phyloP scores from a whole-genome alignment of 495 filamentous ascomycete species.

The Halenospora varia region DNA sequence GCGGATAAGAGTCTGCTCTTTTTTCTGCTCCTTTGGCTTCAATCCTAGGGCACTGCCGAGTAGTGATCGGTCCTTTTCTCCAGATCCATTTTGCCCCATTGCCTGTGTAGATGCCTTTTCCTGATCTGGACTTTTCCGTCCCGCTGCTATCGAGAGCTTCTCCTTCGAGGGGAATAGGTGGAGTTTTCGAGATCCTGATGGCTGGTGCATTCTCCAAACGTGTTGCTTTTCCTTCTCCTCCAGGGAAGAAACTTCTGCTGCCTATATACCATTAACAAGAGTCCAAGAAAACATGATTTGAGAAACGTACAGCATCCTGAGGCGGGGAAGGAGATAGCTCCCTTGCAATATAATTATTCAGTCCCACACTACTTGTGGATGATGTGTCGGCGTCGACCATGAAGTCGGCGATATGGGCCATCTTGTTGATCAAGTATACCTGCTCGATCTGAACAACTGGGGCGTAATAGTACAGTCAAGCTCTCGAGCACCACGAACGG shows the following conservation, averaged over 20 bases:
- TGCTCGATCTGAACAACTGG: conserved; percentile 1
- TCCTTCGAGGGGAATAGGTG: conserved; percentile 47
- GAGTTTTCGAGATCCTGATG: conserved; percentile 41
- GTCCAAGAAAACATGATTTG: background rate
- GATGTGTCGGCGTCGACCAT: conserved; percentile 15
- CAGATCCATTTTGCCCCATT: conserved; percentile 37
- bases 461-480: background rate
- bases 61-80: conserved; percentile 38
- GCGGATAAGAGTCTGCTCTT: conserved; percentile 47
- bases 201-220: conserved; percentile 49
- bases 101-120: conserved; percentile 44
- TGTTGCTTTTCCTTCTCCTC: conserved; percentile 39
- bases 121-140: conserved; percentile 44
- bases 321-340: conserved; percentile 22
- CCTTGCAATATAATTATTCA: conserved; percentile 31
- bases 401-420: conserved; percentile 30
- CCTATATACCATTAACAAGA: conserved; percentile 9
- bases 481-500: background rate
- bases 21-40: conserved; percentile 30
- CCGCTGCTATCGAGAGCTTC: conserved; percentile 25
- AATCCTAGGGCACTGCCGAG: conserved; percentile 37
- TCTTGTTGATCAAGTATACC: conserved; percentile 8
- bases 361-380: conserved; percentile 15
- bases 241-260: conserved; percentile 30
- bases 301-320: conserved; percentile 17